phyloP scores from a whole-genome alignment of 768 basidiomycete species.

The Lactarius hatsudake region DNA sequence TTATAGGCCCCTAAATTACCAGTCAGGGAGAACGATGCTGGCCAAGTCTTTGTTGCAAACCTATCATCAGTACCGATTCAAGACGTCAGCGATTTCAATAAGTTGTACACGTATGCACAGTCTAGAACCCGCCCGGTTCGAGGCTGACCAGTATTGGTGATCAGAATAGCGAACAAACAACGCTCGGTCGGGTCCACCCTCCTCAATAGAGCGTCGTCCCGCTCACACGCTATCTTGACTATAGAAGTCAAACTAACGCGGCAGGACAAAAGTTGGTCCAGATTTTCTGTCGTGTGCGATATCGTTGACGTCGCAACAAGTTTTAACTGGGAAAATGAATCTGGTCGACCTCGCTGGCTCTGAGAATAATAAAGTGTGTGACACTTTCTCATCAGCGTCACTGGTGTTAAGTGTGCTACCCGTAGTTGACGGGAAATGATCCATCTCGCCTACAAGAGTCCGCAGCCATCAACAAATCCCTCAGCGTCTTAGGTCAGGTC shows the following conservation, averaged over 20 bases:
- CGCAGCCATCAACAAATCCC: slow-evolving; percentile 84
- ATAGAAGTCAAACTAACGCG: slow-evolving; percentile 59
- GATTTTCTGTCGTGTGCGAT: not conserved
- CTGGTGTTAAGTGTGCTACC: not conserved
- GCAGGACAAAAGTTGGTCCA: slow-evolving; percentile 50
- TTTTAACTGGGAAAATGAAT: slow-evolving; percentile 72
- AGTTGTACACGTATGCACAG: slow-evolving; percentile 43
- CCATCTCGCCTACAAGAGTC: slow-evolving; percentile 85
- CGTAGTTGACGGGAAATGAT: slow-evolving; percentile 78
- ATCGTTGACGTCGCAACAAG: slow-evolving; percentile 30
- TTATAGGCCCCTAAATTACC: slow-evolving; percentile 51
- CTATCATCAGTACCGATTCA: slow-evolving; percentile 40
- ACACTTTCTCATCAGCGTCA: not conserved
- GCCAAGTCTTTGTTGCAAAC: slow-evolving; percentile 56
- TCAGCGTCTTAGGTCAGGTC: slow-evolving; percentile 85
- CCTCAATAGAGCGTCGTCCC: slow-evolving; percentile 79
- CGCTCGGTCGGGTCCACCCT: slow-evolving; percentile 86
- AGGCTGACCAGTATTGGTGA: not conserved
- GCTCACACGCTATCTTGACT: slow-evolving; percentile 85
- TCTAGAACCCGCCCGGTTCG: not conserved
- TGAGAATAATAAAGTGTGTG: slow-evolving; percentile 80
- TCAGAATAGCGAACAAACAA: slow-evolving; percentile 65
- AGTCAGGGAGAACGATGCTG: slow-evolving; percentile 50
- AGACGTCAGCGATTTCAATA: slow-evolving; percentile 48
- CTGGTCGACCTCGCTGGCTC: slow-evolving; percentile 89